phyloP scores from a whole-genome alignment of 2,329 filamentous ascomycete genomes.

The Talaromyces verruculosus region DNA sequence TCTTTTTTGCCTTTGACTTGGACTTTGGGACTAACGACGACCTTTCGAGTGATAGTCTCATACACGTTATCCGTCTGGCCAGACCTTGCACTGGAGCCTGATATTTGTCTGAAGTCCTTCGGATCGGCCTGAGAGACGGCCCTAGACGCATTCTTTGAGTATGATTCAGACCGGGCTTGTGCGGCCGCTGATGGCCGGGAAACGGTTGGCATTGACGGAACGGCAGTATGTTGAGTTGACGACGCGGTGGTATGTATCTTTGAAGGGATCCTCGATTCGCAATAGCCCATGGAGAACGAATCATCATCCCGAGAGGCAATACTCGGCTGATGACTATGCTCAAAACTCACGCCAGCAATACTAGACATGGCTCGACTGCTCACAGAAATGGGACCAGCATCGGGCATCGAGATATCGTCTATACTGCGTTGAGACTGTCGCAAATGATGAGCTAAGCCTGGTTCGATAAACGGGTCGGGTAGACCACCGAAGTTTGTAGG shows the following conservation, averaged over 20 bases:
- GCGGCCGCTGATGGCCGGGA: conserved; percentile 33
- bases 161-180: conserved; percentile 31
- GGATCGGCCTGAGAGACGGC: conserved; percentile 14
- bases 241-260: conserved; percentile 33
- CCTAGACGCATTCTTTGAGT: conserved; percentile 24
- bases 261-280: conserved; percentile 35
- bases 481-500: conserved; percentile 13
- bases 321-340: conserved; percentile 44
- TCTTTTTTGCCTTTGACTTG: conserved; percentile 39
- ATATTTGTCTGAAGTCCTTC: conserved; percentile 29
- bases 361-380: conserved; percentile 44
- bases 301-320: conserved; percentile 39
- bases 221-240: conserved; percentile 35
- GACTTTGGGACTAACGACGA: conserved; percentile 35
- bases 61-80: conserved; percentile 24
- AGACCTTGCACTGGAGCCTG: conserved; percentile 35
- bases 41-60: conserved; percentile 27
- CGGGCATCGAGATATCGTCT: conserved; percentile 52
- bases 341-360: conserved; percentile 43
- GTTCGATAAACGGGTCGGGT: conserved; percentile 43
- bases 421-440: conserved; percentile 39
- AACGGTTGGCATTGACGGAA: conserved; percentile 27
- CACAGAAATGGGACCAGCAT: conserved; percentile 41
- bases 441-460: conserved; percentile 33
- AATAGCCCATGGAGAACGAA: conserved; percentile 27